Percentiles rank a stretch among this genome's conserved stretches.
These are phyloP conservation scores for Ammopiptanthus mongolicus DNA, from an alignment of 306 rosid genomes.

Conservation along the genomic window DNA sequence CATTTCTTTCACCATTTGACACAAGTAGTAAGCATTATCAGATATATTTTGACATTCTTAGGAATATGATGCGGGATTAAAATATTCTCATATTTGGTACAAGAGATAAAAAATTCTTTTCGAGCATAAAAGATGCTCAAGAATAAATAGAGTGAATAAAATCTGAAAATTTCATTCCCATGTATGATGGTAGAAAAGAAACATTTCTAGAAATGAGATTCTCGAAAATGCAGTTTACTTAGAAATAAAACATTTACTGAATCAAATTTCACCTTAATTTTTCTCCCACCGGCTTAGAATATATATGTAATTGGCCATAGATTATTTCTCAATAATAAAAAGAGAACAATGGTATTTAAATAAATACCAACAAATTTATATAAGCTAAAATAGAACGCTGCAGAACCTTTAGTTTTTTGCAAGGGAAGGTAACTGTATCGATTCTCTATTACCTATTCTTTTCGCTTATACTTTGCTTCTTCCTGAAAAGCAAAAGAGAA, in stretches of 20 bases:
- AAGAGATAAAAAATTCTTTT: too few relatives aligned
- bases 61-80: too few relatives aligned
- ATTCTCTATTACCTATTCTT: neutral
- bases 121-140: too few relatives aligned
- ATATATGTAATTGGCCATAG: neutral
- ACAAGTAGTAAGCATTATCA: slow-evolving; percentile 31
- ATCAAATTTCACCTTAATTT: too few relatives aligned
- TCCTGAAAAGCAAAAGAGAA: neutral
- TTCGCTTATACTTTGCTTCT: neutral
- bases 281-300: neutral
- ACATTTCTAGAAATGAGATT: too few relatives aligned
- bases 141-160: too few relatives aligned
- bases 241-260: too few relatives aligned
- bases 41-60: too few relatives aligned
- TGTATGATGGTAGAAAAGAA: too few relatives aligned
- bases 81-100: too few relatives aligned
- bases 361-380: neutral
- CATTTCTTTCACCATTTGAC: slow-evolving; percentile 24
- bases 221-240: too few relatives aligned
- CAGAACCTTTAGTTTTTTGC: slow-evolving; percentile 44
- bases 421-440: slow-evolving; percentile 44
- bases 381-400: neutral
- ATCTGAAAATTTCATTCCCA: too few relatives aligned
- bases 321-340: neutral
- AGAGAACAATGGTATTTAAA: neutral